Base-by-base conservation (phyloP, 805 yeast genomes). In the Wickerhamiella brachini region DNA sequence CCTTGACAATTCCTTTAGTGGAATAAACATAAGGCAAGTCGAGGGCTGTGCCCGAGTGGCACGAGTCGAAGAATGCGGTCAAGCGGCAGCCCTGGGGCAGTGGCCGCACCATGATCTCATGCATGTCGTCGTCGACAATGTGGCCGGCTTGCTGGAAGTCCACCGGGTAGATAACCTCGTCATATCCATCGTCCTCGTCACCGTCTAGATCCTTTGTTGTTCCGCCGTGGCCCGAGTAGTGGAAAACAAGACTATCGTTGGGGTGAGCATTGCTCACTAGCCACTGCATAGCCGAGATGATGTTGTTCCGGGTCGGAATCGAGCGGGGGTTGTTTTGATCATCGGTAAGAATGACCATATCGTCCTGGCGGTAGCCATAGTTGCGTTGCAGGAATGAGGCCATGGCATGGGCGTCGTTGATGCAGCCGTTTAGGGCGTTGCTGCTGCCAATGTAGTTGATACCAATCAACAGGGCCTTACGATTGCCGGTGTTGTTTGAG, bases 151-250 rank as follows among this genome's bases (percentile, higher is more conserved):
- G 65, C 65, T 83, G 76, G 62, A 79, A 85, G 65, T 83, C 90
- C 24, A 83, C 73, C 0, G 90, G 89, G 56, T 81, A 82, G 52
- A 83, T 79, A 5, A 78, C 79, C 60, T 81, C 85, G 64, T 83
- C 89, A 59, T 69, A 73, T 0, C 87, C 87, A 58, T 80, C 84
- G 18, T 75, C 85, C 60, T 83, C 90, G 60, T 83, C 93, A 22
- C 87, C 87, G 59, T 80, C 78, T 34, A 68, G 61, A 63, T 85
- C 95, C 46, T 70, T 66, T 4, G 79, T 77, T 60, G 80, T 83
- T 1, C 93, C 87, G 29, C 95, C 95, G 62, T 86, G 95, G 7
- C 95, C 93, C 0, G 93, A 83, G 62, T 81, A 85, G 64, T 86
- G 95, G 73, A 86, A 78, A 58, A 86, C 80, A 48, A 85, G 65